phyloP scores from a whole-genome alignment of 768 basidiomycete species.

The Arthromyces matolae region DNA sequence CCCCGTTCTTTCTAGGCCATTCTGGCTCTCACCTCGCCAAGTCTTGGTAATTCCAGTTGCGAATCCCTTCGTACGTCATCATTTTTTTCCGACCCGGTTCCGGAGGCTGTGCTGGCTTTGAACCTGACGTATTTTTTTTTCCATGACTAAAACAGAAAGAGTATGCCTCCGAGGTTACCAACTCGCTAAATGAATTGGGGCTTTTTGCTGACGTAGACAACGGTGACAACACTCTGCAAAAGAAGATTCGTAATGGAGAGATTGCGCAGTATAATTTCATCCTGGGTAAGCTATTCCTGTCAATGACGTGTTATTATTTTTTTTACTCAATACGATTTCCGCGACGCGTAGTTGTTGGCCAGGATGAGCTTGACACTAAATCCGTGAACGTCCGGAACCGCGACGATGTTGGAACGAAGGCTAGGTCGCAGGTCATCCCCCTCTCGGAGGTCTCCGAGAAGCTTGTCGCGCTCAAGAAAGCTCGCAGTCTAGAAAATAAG shows the following conservation, averaged over 20 bases:
- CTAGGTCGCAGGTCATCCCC: slow-evolving; percentile 69
- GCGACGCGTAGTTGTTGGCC: slow-evolving; percentile 82
- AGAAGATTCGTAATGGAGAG: slow-evolving; percentile 98
- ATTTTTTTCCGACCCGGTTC: background rate
- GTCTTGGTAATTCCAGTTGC: slow-evolving; percentile 93
- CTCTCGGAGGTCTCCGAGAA: slow-evolving; percentile 70
- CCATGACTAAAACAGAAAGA: slow-evolving; percentile 56
- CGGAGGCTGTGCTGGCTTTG: slow-evolving; percentile 14
- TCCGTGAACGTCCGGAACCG: slow-evolving; percentile 96
- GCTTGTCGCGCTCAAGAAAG: slow-evolving; percentile 66
- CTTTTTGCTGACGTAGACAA: slow-evolving; percentile 92
- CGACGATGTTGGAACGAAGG: slow-evolving; percentile 86
- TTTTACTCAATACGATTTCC: no score
- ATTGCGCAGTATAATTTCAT: slow-evolving; percentile 98
- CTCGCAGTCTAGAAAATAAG: slow-evolving; percentile 40
- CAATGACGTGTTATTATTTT: background rate
- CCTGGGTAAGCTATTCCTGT: slow-evolving; percentile 59
- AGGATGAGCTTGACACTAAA: slow-evolving; percentile 79
- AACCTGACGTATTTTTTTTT: background rate
- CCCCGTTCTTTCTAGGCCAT: slow-evolving; percentile 60
- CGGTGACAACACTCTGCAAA: slow-evolving; percentile 85
- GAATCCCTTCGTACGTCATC: slow-evolving; percentile 69
- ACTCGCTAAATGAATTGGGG: slow-evolving; percentile 62
- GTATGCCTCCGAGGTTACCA: slow-evolving; percentile 80
- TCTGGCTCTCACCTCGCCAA: slow-evolving; percentile 98